Base-by-base conservation (phyloP, 495 filamentous ascomycete genomes). In the Xylaria venustula region DNA sequence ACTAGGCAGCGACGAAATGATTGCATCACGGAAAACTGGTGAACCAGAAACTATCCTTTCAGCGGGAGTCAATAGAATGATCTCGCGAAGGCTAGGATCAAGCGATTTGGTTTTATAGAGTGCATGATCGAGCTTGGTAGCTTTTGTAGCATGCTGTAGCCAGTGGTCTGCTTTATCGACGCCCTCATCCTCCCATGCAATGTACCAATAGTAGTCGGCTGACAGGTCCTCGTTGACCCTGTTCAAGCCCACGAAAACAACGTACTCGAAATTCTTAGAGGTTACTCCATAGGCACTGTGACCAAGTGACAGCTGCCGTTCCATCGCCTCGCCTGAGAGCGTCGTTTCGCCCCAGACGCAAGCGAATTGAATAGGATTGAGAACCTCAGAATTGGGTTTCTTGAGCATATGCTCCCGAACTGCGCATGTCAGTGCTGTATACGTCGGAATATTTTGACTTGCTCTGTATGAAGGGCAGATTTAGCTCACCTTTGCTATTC, bases 331-430 rank as follows among this genome's bases (percentile, higher is more conserved):
- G 0, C 67, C 65, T 1, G 64, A 58, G 8, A 77, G 32, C 0
- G 42, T 62, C 0, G 54, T 55, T 52, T 71, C 66, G 34, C 71
- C 74, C 3, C 55, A 20, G 8, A 73, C 45, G 15, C 59, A 50
- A 17, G 57, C 54, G 0, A 44, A 50, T 32, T 67, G 66, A 11
- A 70, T 45, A 1, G 55, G 14, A 0, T 59, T 50, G 36, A 74
- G 58, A 3, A 61, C 48, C 22, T 73, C 63, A 0, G 61, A 51
- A 50, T 71, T 73, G n/a, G 58, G 42, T 6, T 63, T 66, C 7
- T 56, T 37, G 3, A 75, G 61, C 3, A 76, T 28, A 30, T 72
- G 50, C 45, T 71, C 62, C 1, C 73, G 67, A 4, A 75, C 73
- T 69, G 53, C 14, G 30, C 5, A 45, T 11, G 17, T 45, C 15